These are phyloP conservation scores for Syncephalastrum racemosum DNA, from an alignment of 371 early-diverging fungal genomes.

Conservation along the genomic window DNA sequence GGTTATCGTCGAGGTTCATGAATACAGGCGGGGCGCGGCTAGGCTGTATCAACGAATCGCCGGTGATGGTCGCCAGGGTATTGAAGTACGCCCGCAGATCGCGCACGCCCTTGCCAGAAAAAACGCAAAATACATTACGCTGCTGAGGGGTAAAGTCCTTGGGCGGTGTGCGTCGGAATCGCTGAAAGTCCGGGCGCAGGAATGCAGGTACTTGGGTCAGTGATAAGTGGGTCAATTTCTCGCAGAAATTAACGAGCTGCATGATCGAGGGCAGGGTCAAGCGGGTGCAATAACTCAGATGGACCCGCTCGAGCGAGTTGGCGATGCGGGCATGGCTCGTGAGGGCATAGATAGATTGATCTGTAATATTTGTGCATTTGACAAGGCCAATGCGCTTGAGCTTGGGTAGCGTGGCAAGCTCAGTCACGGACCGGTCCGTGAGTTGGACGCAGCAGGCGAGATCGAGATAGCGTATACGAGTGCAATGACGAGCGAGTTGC, in stretches of 20 bases:
- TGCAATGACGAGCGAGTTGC: constrained; percentile 53
- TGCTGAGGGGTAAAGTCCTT: constrained; percentile 55
- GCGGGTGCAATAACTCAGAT: constrained; percentile 59
- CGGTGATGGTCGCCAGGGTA: constrained; percentile 12
- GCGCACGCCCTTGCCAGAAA: constrained; percentile 60
- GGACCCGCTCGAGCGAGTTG: constrained; percentile 61
- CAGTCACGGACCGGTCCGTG: constrained; percentile 55
- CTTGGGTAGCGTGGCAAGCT: constrained; percentile 56
- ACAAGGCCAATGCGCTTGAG: constrained; percentile 65
- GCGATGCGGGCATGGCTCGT: constrained; percentile 48
- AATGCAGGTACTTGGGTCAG: constrained; percentile 63
- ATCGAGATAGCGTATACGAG: constrained; percentile 65
- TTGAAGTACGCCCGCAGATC: constrained; percentile 49
- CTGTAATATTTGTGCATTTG: constrained; percentile 62
- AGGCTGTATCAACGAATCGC: neutral
- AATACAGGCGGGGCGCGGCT: neutral
- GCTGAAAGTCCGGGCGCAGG: constrained; percentile 52
- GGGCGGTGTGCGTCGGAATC: constrained; percentile 61
- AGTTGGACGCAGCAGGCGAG: constrained; percentile 58
- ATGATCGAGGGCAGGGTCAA: constrained; percentile 53
- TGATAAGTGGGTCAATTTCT: constrained; percentile 59
- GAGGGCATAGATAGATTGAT: constrained; percentile 55
- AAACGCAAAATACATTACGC: constrained; percentile 63
- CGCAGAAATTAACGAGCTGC: constrained; percentile 53
- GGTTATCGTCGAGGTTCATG: neutral